phyloP scores from a whole-genome alignment of 2,329 filamentous ascomycete genomes.

The Penicillium sp. region DNA sequence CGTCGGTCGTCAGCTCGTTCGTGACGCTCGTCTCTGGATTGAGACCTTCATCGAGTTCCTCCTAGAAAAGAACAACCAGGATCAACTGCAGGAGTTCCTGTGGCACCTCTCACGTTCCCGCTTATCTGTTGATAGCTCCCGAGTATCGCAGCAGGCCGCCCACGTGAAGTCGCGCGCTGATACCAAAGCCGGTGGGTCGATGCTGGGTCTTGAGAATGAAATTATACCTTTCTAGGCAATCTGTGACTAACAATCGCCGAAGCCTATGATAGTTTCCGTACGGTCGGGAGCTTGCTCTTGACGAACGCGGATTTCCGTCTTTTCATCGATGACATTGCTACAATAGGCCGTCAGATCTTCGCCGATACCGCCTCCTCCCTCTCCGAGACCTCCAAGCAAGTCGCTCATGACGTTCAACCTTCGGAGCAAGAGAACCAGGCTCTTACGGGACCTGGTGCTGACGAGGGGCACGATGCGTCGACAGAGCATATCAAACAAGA shows the following conservation, averaged over 20 bases:
- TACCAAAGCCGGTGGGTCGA: constrained; percentile 56
- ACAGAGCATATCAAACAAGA: constrained; percentile 58
- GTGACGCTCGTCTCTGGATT: constrained; percentile 67
- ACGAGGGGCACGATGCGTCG: constrained; percentile 49
- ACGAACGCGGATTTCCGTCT: constrained; percentile 87
- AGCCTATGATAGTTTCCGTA: constrained; percentile 77
- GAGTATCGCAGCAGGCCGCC: constrained; percentile 56
- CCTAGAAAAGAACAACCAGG: constrained; percentile 70
- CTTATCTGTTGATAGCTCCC: constrained; percentile 60
- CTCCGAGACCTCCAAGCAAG: constrained; percentile 67
- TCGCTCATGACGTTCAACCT: constrained; percentile 67
- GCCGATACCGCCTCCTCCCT: constrained; percentile 76
- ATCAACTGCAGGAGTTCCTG: constrained; percentile 86
- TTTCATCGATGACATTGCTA: constrained; percentile 73
- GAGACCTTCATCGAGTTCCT: constrained; percentile 75
- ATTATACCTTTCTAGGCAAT: no score
- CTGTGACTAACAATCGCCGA: no score
- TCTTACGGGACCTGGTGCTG: constrained; percentile 44
- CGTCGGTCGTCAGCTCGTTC: constrained; percentile 67
- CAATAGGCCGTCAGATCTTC: constrained; percentile 76
- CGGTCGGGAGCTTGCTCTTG: constrained; percentile 74
- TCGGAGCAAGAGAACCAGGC: constrained; percentile 54
- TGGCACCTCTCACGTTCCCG: constrained; percentile 77
- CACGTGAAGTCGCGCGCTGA: constrained; percentile 63
- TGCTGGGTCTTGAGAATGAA: no score